phyloP scores from a whole-genome alignment of 2,329 filamentous ascomycete species.

The Eutypa lata region DNA sequence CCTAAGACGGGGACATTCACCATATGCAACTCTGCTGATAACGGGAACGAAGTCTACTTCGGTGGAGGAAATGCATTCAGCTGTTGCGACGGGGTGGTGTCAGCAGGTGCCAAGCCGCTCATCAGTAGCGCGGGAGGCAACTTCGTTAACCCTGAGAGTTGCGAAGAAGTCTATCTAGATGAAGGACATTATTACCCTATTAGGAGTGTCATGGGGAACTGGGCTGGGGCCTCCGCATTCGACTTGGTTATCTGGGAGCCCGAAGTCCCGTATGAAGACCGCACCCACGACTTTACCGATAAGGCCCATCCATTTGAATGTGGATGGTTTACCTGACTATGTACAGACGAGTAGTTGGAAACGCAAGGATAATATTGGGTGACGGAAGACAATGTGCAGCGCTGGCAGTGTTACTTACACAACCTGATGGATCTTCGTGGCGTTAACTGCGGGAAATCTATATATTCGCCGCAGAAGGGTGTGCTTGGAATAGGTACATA shows the following conservation, averaged over 20 bases:
- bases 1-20: neutral
- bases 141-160: neutral
- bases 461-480: no score
- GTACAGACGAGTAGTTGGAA: neutral
- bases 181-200: constrained; percentile 1
- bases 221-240: constrained; percentile 1
- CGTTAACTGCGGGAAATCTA: no score
- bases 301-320: neutral
- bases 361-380: no score
- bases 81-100: neutral
- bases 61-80: neutral
- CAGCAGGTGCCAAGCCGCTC: neutral
- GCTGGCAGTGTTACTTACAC: no score
- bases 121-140: neutral
- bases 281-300: neutral
- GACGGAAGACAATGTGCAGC: no score
- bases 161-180: neutral
- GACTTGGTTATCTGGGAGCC: neutral
- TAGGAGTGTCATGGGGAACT: constrained; percentile 1
- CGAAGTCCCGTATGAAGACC: neutral
- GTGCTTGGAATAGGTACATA: no score
- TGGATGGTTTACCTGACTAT: neutral
- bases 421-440: no score
- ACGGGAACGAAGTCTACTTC: constrained; percentile 3
- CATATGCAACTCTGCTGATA: constrained; percentile 1